These are phyloP conservation scores for Wickerhamiella shivajii DNA, from an alignment of 805 yeast genomes.

Conservation along the genomic window DNA sequence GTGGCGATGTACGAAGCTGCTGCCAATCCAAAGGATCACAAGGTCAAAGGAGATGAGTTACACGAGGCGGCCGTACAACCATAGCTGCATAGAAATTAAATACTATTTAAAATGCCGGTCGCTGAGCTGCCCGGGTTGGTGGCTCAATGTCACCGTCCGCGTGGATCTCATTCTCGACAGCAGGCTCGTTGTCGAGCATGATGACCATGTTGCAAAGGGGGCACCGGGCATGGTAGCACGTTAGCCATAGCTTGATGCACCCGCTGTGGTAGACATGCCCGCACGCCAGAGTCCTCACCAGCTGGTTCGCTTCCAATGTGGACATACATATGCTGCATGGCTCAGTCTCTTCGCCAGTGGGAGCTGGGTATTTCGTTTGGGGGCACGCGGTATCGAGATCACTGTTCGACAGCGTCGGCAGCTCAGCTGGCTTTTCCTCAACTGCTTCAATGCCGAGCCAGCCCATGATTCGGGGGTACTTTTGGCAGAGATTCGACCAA, in stretches of 20 bases:
- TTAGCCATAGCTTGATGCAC: constrained; percentile 74
- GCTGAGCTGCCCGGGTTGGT: background rate
- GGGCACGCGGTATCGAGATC: constrained; percentile 2
- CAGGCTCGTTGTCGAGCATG: no score
- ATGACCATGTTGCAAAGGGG: constrained; percentile 75
- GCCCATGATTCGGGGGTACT: constrained; percentile 1
- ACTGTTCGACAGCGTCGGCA: background rate
- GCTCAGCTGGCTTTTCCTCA: background rate
- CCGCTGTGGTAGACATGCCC: constrained; percentile 72
- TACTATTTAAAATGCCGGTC: background rate
- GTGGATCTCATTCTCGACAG: constrained; percentile 18
- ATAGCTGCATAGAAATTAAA: background rate
- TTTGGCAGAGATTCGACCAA: background rate
- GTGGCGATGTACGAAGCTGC: constrained; percentile 76
- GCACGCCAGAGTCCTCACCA: constrained; percentile 60
- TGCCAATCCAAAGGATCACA: constrained; percentile 85
- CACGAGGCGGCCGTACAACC: background rate
- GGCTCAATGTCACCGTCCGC: background rate
- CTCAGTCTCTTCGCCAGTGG: constrained; percentile 1
- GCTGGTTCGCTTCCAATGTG: constrained; percentile 42
- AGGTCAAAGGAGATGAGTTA: constrained; percentile 18
- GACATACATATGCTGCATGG: constrained; percentile 71
- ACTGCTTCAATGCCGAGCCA: constrained; percentile 3
- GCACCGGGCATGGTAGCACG: constrained; percentile 60
- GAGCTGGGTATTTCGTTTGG: background rate